These are phyloP conservation scores for Xylariales sp. DNA, from an alignment of 2,329 filamentous ascomycete species.

Conservation along the genomic window DNA sequence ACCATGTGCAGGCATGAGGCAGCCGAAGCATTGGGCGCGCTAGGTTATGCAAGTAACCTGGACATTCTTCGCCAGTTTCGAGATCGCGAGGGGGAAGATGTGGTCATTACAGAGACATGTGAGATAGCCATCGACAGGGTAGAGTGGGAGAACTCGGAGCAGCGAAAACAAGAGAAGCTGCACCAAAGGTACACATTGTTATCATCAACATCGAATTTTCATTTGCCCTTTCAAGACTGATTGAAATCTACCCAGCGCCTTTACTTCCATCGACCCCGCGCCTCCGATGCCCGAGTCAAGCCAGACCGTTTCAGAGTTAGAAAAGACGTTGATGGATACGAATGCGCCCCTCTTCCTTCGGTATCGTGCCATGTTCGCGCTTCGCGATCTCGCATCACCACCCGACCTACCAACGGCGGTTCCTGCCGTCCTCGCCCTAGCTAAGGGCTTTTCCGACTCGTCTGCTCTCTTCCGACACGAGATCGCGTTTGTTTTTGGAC, in stretches of 20 bases:
- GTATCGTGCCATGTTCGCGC: constrained; percentile 97
- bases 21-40: constrained; percentile 90
- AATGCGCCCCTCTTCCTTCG: constrained; percentile 85
- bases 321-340: constrained; percentile 81
- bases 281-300: constrained; percentile 82
- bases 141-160: constrained; percentile 86
- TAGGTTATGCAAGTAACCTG: constrained; percentile 80
- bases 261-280: constrained; percentile 94
- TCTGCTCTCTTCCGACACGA: constrained; percentile 97
- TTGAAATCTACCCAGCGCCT: constrained; percentile 73
- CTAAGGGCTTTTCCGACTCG: constrained; percentile 83
- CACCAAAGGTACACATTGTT: constrained; percentile 74
- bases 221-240: constrained; percentile 23
- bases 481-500: constrained; percentile 97
- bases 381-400: constrained; percentile 93
- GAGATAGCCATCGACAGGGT: constrained; percentile 96
- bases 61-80: constrained; percentile 78
- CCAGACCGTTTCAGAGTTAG: constrained; percentile 78
- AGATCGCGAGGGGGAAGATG: constrained; percentile 79
- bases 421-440: constrained; percentile 86
- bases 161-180: constrained; percentile 78
- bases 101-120: constrained; percentile 92
- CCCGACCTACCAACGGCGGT: constrained; percentile 90
- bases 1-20: constrained; percentile 97
- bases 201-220: not conserved